A percentile compares a stretch with the other conserved stretches of the same genome.
Conservation (phyloP, 768 basidiomycete genomes). For the Boletellus sp. region DNA sequence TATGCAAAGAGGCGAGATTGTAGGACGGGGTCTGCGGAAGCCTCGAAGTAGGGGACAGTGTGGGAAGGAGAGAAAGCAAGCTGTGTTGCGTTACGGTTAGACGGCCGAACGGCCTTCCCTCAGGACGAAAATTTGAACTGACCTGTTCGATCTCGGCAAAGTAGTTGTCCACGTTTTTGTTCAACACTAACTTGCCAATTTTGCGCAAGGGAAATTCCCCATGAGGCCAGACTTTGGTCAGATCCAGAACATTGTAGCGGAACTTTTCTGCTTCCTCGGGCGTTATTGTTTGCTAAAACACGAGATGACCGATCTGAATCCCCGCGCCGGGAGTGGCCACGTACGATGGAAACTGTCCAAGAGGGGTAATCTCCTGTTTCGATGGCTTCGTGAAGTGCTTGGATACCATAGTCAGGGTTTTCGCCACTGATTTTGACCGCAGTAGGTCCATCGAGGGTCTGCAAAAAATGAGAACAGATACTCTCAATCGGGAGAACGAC, state of each 20-base stretch:
- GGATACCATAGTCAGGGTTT: constrained; percentile 83
- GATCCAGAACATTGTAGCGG: constrained; percentile 86
- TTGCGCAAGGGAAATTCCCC: constrained; percentile 82
- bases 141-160: constrained; percentile 96
- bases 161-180: constrained; percentile 81
- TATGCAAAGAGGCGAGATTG: constrained; percentile 96
- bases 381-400: constrained; percentile 77
- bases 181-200: constrained; percentile 79
- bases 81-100: constrained; percentile 27
- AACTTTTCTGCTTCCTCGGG: constrained; percentile 85
- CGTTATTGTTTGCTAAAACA: constrained; percentile 83
- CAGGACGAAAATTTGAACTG: constrained; percentile 33
- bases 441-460: constrained; percentile 69
- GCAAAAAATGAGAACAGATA: constrained; percentile 4
- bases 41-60: constrained; percentile 82
- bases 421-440: constrained; percentile 65
- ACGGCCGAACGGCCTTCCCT: constrained; percentile 3
- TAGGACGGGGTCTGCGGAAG: constrained; percentile 87
- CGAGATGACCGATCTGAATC: constrained; percentile 7
- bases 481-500: neutral
- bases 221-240: constrained; percentile 93
- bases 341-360: constrained; percentile 84
- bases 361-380: constrained; percentile 75
- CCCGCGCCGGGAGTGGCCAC: constrained; percentile 21
- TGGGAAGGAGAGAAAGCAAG: constrained; percentile 88